These are phyloP conservation scores for Hamigera avellanea DNA, from an alignment of 495 filamentous ascomycete species.

Conservation along the genomic window DNA sequence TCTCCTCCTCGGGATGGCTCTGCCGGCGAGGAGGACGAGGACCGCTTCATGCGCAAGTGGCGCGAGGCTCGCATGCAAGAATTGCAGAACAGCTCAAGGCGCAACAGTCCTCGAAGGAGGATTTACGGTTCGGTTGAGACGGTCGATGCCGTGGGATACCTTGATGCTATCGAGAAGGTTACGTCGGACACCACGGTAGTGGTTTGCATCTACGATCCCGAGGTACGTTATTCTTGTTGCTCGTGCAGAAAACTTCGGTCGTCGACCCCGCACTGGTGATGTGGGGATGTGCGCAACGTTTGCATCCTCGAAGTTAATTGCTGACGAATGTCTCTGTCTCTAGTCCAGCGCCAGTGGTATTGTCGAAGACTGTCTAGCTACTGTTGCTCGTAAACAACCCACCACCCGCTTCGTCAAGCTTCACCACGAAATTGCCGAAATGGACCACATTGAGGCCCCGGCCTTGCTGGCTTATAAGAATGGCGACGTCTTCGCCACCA, in stretches of 20 bases:
- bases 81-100: conserved; percentile 46
- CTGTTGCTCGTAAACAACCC: conserved; percentile 56
- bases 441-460: conserved; percentile 80
- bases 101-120: conserved; percentile 55
- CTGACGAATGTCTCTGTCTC: conserved; percentile 8
- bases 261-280: too few species aligned
- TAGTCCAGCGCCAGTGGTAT: conserved; percentile 64
- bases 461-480: conserved; percentile 80
- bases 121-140: conserved; percentile 66
- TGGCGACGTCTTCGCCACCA: conserved; percentile 81
- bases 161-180: conserved; percentile 91
- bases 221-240: conserved; percentile 49
- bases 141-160: conserved; percentile 83
- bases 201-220: conserved; percentile 84
- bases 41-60: conserved; percentile 76
- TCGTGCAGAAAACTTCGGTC: too few species aligned
- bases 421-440: conserved; percentile 87
- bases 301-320: too few species aligned
- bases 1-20: conserved; percentile 22
- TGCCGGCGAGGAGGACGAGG: conserved; percentile 54
- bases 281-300: too few species aligned
- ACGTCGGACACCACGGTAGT: conserved; percentile 75
- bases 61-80: conserved; percentile 66
- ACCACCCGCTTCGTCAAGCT: conserved; percentile 81
- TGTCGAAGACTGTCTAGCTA: conserved; percentile 64